These are phyloP conservation scores for Tolypocladium inflatum DNA, from an alignment of 2,329 filamentous ascomycete genomes.

Conservation along the genomic window DNA sequence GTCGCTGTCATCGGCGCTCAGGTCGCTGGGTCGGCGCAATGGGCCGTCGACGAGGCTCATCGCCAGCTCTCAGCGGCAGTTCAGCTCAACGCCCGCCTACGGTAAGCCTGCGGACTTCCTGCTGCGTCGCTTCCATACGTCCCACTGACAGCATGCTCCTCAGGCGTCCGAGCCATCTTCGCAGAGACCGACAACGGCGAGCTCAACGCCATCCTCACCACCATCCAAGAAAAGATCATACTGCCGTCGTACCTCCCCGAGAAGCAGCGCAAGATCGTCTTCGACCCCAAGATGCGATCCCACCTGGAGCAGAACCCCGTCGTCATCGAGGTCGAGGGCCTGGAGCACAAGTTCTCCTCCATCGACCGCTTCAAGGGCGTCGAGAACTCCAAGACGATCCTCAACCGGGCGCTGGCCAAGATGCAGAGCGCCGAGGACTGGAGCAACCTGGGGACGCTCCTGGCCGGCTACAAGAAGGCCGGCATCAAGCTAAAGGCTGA, in stretches of 20 bases:
- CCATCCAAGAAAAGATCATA: constrained; percentile 49
- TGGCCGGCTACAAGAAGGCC: constrained; percentile 39
- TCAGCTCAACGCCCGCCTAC: constrained; percentile 18
- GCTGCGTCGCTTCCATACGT: background rate
- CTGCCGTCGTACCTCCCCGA: constrained; percentile 49
- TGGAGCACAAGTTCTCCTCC: constrained; percentile 41
- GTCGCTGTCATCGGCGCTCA: constrained; percentile 14
- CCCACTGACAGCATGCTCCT: constrained; percentile 5
- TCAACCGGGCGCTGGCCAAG: constrained; percentile 27
- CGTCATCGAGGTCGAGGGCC: constrained; percentile 47
- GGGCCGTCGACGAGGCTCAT: background rate
- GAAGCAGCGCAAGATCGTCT: constrained; percentile 44
- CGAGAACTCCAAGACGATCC: constrained; percentile 29
- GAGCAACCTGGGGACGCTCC: constrained; percentile 39
- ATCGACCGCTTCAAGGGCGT: constrained; percentile 31
- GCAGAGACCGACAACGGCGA: constrained; percentile 39
- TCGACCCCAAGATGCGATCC: constrained; percentile 33
- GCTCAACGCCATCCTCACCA: constrained; percentile 42
- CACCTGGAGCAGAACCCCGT: constrained; percentile 45
- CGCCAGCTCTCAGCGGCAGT: constrained; percentile 9
- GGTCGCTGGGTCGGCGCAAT: constrained; percentile 11
- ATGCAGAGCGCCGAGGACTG: constrained; percentile 43
- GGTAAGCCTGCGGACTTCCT: constrained; percentile 11
- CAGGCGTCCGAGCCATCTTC: constrained; percentile 34
- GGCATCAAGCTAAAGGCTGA: constrained; percentile 23